Conservation (phyloP, 2,329 filamentous ascomycete species). For the Pseudogymnoascus sp. region DNA sequence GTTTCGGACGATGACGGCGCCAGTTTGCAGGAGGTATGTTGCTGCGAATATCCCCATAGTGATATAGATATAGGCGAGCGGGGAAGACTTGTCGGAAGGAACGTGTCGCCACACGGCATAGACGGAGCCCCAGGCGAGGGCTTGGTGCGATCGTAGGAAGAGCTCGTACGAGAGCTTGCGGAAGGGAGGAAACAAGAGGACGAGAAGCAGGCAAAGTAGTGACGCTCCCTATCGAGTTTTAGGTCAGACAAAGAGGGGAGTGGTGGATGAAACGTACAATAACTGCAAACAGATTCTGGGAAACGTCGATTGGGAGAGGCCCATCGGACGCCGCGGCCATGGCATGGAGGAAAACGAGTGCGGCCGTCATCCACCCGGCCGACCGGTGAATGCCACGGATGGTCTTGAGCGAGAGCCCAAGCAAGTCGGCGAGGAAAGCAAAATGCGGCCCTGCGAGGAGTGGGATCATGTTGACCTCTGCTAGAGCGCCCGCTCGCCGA, state of each 20-base stretch:
- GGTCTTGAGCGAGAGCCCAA: slow-evolving; percentile 19
- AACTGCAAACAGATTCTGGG: slow-evolving; percentile 13
- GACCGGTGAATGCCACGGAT: slow-evolving; percentile 17
- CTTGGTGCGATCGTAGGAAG: too few relatives aligned
- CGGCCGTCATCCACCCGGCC: slow-evolving; percentile 18
- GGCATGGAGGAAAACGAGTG: slow-evolving; percentile 19
- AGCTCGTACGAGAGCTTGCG: slow-evolving; percentile 15
- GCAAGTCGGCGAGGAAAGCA: too few relatives aligned
- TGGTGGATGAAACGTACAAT: not conserved
- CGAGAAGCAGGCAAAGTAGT: slow-evolving; percentile 10
- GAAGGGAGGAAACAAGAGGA: slow-evolving; percentile 15
- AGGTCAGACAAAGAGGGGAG: not conserved
- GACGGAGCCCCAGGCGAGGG: too few relatives aligned
- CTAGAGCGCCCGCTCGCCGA: slow-evolving; percentile 13
- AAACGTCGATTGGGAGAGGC: slow-evolving; percentile 12
- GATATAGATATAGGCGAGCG: slow-evolving; percentile 17
- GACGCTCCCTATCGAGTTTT: not conserved
- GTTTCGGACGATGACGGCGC: slow-evolving; percentile 17
- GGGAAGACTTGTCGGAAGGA: slow-evolving; percentile 14
- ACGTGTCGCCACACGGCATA: too few relatives aligned
- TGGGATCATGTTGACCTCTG: slow-evolving; percentile 13
- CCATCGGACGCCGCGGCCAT: slow-evolving; percentile 7
- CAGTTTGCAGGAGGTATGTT: slow-evolving; percentile 11
- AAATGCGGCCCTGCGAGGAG: too few relatives aligned
- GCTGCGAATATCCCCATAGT: slow-evolving; percentile 10